Evolutionary conservation across 129 eudicot species (phyloP).

Genomic region (Pseudognaphalium luteoalbum): DNA sequence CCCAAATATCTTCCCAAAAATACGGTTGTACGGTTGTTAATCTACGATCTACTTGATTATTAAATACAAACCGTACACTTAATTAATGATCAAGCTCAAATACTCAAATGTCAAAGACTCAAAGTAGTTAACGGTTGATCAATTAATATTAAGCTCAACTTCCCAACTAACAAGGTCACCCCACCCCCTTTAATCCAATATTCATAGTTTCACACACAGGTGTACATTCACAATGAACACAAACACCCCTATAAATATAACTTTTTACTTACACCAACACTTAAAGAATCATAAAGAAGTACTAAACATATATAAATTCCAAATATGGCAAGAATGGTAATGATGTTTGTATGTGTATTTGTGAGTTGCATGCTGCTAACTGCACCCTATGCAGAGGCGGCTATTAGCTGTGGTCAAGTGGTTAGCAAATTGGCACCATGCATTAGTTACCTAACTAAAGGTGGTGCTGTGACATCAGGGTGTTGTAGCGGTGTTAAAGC

Average conservation of each 20-base stretch:
- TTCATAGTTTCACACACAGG: background rate
- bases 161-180: background rate
- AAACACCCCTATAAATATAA: background rate
- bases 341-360: slow-evolving; percentile 1
- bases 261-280: slow-evolving; percentile 1
- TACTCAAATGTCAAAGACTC: background rate
- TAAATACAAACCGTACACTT: too few relatives aligned
- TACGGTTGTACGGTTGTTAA: too few relatives aligned
- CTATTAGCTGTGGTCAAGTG: slow-evolving; percentile 14
- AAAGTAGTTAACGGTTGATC: background rate
- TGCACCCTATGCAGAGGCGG: slow-evolving; percentile 14
- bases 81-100: too few relatives aligned
- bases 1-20: too few relatives aligned
- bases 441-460: background rate
- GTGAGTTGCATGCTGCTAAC: background rate
- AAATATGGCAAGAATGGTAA: slow-evolving; percentile 7
- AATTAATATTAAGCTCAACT: background rate
- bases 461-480: background rate
- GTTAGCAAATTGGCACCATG: background rate
- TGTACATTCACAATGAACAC: background rate
- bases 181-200: background rate
- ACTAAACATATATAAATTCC: background rate
- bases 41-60: too few relatives aligned
- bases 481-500: slow-evolving; percentile 12
- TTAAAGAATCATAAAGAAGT: background rate